Evolutionary conservation across 805 yeast genomes (phyloP).

Genomic region (Suhomyces tanzawaensis): DNA sequence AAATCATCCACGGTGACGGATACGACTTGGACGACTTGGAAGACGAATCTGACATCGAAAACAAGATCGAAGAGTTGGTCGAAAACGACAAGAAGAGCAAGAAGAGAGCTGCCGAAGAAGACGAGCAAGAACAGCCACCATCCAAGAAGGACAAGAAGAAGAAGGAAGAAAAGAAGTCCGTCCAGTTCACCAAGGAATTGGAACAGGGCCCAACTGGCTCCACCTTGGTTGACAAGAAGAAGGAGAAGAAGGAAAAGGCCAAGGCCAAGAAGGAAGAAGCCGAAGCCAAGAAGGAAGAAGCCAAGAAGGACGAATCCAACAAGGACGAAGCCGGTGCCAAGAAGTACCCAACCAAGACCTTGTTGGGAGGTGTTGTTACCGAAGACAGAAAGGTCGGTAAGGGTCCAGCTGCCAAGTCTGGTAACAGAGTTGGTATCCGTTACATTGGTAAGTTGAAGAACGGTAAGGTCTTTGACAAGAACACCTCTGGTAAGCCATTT

Average conservation of each 20-base stretch:
- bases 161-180: conserved; percentile 58
- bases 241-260: conserved; percentile 17
- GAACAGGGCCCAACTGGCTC: conserved; percentile 90
- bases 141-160: conserved; percentile 27
- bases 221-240: conserved; percentile 26
- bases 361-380: conserved; percentile 88
- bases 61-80: conserved; percentile 70
- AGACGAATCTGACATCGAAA: conserved; percentile 67
- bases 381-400: conserved; percentile 91
- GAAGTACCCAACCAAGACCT: conserved; percentile 69
- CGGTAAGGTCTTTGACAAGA: conserved; percentile 95
- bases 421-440: conserved; percentile 91
- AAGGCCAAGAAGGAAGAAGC: conserved; percentile 27
- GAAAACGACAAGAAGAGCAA: conserved; percentile 51
- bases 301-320: conserved; percentile 16
- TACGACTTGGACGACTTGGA: conserved; percentile 62
- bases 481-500: conserved; percentile 96
- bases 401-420: conserved; percentile 84
- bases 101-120: conserved; percentile 28
- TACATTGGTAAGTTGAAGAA: conserved; percentile 96
- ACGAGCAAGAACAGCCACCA: conserved; percentile 26
- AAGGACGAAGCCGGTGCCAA: conserved; percentile 28
- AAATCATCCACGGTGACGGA: conserved; percentile 52
- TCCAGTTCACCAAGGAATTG: conserved; percentile 83
- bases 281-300: conserved; percentile 22